Base-by-base conservation (phyloP, 805 yeast genomes). In the Tetrapisispora arboricola region DNA sequence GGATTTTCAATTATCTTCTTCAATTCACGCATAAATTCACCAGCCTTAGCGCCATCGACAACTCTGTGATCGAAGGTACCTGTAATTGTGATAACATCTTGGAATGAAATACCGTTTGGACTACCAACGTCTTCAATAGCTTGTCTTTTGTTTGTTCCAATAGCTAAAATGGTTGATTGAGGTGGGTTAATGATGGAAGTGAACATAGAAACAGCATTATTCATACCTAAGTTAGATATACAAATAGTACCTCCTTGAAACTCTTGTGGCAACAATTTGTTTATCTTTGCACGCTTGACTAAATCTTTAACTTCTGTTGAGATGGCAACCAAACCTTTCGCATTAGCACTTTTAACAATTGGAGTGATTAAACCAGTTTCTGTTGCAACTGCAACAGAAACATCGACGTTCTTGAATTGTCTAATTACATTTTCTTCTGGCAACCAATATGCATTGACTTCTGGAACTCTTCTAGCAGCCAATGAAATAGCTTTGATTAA, bases 211-310 rank as follows among this genome's bases (percentile, higher is more conserved):
- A 90, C 96, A 42, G 98, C 97, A 44, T 70, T 76, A 78, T 92
- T 92, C 98, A 92, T 92, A 63, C 99, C 99, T 74, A 92, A 73
- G 81, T 92, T 92, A 51, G 97, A 92, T 60, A 92, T 90, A 64
- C 96, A 87, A 66, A 92, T 85, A 54, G 98, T 88, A 61, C 99
- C 99, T 57, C 99, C 99, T 75, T 86, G 95, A 80, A 84, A 92
- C 71, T 92, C 98, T 66, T 86, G 94, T 48, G 99, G 99, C 50
- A 68, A 61, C 64, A 92, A 79, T 73, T 90, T 92, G 68, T 86
- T 87, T 45, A 74, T 86, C 68, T 90, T 87, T 47, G 99, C 99
- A 68, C 92, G 85, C 74, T 84, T 84, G 53, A 96, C 97, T 53
- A 92, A 75, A 54, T 83, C 96, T 73, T 92, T 92, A 57, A 85